Evolutionary conservation across 2,329 filamentous ascomycete genomes (phyloP).

Genomic region (Rugonectria rugulosa): DNA sequence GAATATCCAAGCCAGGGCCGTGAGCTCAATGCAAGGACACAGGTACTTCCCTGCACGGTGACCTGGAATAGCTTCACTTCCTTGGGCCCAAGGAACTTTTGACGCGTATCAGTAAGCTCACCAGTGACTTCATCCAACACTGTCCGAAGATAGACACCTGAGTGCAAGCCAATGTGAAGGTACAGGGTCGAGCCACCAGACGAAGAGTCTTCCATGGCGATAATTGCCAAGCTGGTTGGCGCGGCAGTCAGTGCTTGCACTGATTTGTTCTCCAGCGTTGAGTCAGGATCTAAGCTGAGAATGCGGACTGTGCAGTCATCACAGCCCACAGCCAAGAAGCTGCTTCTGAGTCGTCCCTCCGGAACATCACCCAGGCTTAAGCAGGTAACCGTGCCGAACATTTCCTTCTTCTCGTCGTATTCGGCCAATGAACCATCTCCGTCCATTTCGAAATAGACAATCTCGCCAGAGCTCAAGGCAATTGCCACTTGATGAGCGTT

Average conservation of each 20-base stretch:
- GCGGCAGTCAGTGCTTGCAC: constrained; percentile 92
- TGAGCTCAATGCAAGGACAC: constrained; percentile 88
- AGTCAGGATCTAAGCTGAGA: constrained; percentile 86
- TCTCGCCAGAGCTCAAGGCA: constrained; percentile 93
- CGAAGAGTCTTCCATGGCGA: constrained; percentile 94
- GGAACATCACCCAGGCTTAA: constrained; percentile 94
- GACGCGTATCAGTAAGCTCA: constrained; percentile 92
- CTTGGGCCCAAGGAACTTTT: constrained; percentile 92
- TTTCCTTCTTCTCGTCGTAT: constrained; percentile 93
- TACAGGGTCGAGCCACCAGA: constrained; percentile 89
- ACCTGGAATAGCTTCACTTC: constrained; percentile 90
- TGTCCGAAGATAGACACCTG: constrained; percentile 93
- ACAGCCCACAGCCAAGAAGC: constrained; percentile 94
- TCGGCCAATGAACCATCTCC: constrained; percentile 88
- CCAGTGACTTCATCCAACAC: constrained; percentile 95
- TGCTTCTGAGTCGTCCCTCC: constrained; percentile 86
- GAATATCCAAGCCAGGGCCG: constrained; percentile 97
- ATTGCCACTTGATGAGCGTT: constrained; percentile 94
- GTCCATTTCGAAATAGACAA: constrained; percentile 98
- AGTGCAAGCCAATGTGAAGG: constrained; percentile 94
- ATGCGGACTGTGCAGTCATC: constrained; percentile 97
- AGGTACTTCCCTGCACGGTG: constrained; percentile 83
- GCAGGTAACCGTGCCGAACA: constrained; percentile 94
- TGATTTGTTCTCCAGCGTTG: constrained; percentile 90
- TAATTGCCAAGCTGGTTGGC: constrained; percentile 87